Evolutionary conservation across 1,284 basidiomycete genomes (phyloP).

Genomic region (Papiliotrema nemorosa): DNA sequence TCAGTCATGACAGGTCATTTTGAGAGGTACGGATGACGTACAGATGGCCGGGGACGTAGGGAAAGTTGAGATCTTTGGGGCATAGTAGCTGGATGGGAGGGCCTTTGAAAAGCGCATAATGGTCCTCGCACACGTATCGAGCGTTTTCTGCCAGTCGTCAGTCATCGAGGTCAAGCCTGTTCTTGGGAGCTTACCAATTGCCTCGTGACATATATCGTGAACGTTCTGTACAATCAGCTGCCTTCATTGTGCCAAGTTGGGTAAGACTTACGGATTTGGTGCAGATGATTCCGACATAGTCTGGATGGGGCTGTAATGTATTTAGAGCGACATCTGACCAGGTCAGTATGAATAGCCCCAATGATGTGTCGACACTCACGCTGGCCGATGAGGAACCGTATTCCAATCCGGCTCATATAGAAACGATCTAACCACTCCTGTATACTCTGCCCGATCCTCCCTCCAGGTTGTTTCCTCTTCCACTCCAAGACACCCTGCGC

Average conservation of each 20-base stretch:
- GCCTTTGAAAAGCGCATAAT: constrained; percentile 89
- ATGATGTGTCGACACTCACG: constrained; percentile 27
- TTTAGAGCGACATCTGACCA: constrained; percentile 80
- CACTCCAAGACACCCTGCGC: constrained; percentile 75
- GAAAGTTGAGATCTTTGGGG: constrained; percentile 78
- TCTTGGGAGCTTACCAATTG: constrained; percentile 67
- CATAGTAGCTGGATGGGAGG: constrained; percentile 97
- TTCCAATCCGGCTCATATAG: constrained; percentile 95
- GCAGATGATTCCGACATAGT: constrained; percentile 98
- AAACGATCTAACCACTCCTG: constrained; percentile 96
- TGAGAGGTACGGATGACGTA: constrained; percentile 37
- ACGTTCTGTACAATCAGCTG: constrained; percentile 60
- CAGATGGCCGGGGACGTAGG: constrained; percentile 94
- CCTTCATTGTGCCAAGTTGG: neutral
- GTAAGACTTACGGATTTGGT: constrained; percentile 69
- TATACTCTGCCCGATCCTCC: constrained; percentile 68
- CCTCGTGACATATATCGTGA: constrained; percentile 94
- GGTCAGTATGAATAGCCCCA: constrained; percentile 6
- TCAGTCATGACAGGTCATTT: constrained; percentile 1
- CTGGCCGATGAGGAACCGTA: constrained; percentile 87
- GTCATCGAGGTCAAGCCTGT: no score
- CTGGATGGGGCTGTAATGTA: constrained; percentile 77
- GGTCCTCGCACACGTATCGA: constrained; percentile 96
- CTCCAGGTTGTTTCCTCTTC: constrained; percentile 53
- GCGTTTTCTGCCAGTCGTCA: constrained; percentile 68